Evolutionary conservation across 2,329 filamentous ascomycete species (phyloP), one percentile per base, ranked within the genome.

Genomic region (Beauveria caledonica): DNA sequence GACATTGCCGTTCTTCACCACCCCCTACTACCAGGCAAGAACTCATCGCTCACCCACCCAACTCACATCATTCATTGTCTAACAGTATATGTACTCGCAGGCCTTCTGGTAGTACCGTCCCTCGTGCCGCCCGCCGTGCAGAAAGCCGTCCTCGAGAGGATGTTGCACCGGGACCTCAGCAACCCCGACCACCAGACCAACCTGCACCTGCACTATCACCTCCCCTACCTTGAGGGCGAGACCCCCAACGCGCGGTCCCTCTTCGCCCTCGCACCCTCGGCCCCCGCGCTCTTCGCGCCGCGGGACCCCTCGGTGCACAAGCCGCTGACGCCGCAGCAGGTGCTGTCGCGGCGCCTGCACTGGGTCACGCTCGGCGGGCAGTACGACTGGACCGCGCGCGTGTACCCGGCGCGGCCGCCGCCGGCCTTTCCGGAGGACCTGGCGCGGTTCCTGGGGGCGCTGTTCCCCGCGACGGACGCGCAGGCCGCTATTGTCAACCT

Each of bases 351-450:
- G 64, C 92, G 90, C 63, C 81, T 97, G 25, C 90, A 93, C 66
- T 99, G 94, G 94, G 84, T 95, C 46, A 97, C 93, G 0, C 82
- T 99, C 3, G 94, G 94, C 54, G 93, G 92, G 0, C 94, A 97
- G 72, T 97, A 97, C 72, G 90, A 97, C 76, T 97, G 93, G 94
- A 95, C 92, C 0, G 83, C 85, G 60, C 92, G 96, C 65, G 76
- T 84, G 13, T 97, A 97, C 69, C 92, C 92, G 0, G 39, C 23
- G 50, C 79, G 81, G n/a, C 62, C 71, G 3, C 86, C 89, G 1
- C 90, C 90, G 0, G 68, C 76, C 0, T 97, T 97, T 66, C 92
- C 93, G 0, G 45, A 71, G 1, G 91, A 96, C 68, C 80, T 95
- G 53, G 84, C 85, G 4, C 72, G 70, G 1, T 81, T 96, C 8